phyloP scores from a whole-genome alignment of 768 basidiomycete genomes.

The Rhizopogon roseolus region DNA sequence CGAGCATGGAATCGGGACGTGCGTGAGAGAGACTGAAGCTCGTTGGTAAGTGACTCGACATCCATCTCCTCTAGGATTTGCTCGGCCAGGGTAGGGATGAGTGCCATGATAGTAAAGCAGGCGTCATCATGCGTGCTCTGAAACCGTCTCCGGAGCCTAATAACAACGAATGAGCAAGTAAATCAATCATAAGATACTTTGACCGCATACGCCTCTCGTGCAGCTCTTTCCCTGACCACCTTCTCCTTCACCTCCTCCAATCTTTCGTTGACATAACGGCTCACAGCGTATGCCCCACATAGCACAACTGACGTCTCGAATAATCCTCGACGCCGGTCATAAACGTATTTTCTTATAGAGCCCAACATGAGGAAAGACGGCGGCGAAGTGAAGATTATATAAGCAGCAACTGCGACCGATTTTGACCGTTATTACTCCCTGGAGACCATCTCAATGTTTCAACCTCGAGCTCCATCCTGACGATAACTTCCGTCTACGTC shows the following conservation, averaged over 20 bases:
- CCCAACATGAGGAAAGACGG: constrained; percentile 33
- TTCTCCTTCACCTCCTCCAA: constrained; percentile 64
- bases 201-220: constrained; percentile 59
- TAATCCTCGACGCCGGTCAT: constrained; percentile 42
- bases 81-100: constrained; percentile 60
- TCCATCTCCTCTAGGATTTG: constrained; percentile 72
- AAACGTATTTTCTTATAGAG: constrained; percentile 41
- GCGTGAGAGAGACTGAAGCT: constrained; percentile 42
- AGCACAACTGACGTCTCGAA: constrained; percentile 45
- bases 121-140: constrained; percentile 72
- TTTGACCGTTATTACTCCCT: no score
- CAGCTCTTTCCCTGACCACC: constrained; percentile 54
- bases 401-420: no score
- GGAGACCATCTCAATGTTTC: no score
- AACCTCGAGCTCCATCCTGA: no score
- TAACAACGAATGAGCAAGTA: constrained; percentile 1
- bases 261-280: constrained; percentile 54
- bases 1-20: constrained; percentile 17
- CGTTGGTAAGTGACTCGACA: constrained; percentile 65
- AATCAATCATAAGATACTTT: not conserved
- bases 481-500: no score
- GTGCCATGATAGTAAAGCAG: constrained; percentile 69
- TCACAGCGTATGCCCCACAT: constrained; percentile 61
- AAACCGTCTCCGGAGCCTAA: constrained; percentile 69
- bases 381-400: no score